Percentiles rank a stretch among this genome's conserved stretches.
Conservation (phyloP, 129 eudicot genomes). For the Chrysanthemum makinoi region DNA sequence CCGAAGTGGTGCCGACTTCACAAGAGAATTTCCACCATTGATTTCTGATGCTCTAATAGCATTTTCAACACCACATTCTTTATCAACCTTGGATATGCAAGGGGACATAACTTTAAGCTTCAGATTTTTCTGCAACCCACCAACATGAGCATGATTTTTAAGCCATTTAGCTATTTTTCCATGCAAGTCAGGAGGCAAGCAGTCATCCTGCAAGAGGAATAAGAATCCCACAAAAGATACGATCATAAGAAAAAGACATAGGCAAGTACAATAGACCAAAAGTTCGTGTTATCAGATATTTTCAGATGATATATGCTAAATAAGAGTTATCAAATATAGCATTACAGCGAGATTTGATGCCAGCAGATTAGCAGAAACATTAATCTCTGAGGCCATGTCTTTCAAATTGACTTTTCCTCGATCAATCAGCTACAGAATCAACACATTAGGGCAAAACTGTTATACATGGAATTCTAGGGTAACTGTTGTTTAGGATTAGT, state of each 20-base stretch:
- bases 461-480: background rate
- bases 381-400: constrained; percentile 75
- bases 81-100: constrained; percentile 11
- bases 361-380: constrained; percentile 60
- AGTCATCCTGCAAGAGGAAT: constrained; percentile 51
- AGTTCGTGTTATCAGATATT: background rate
- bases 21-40: constrained; percentile 1
- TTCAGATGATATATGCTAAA: background rate
- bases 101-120: constrained; percentile 36
- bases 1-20: constrained; percentile 57
- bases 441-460: constrained; percentile 17
- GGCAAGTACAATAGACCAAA: background rate
- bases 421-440: constrained; percentile 55
- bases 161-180: constrained; percentile 63
- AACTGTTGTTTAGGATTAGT: background rate
- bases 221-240: background rate
- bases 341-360: constrained; percentile 59
- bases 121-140: constrained; percentile 51
- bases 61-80: constrained; percentile 11
- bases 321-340: constrained; percentile 21
- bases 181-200: constrained; percentile 52
- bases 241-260: background rate
- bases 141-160: constrained; percentile 50
- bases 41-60: constrained; percentile 7
- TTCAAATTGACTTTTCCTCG: constrained; percentile 60